Percentiles rank a stretch among this genome's conserved stretches.
These are phyloP conservation scores for Arthrobotrys megalospora DNA, from an alignment of 2,329 filamentous ascomycete genomes.

Conservation along the genomic window DNA sequence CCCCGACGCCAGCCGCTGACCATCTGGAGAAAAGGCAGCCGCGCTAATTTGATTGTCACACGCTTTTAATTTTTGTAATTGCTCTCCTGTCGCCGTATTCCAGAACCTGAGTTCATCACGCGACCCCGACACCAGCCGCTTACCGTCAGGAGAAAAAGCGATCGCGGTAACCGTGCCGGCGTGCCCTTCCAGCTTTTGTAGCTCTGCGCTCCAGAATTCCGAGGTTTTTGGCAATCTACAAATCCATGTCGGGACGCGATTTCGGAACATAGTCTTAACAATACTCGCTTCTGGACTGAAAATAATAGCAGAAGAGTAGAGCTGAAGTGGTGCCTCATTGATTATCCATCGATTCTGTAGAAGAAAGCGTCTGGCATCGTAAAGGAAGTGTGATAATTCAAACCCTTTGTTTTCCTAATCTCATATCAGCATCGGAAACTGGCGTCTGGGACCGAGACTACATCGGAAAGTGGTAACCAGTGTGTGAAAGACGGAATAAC, in stretches of 20 bases:
- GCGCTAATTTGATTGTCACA: background rate
- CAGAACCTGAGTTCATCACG: conserved; percentile 7
- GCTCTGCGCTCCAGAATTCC: conserved; percentile 6
- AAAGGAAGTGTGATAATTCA: background rate
- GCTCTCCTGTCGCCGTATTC: background rate
- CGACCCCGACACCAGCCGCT: background rate
- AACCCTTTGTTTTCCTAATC: conserved; percentile 12
- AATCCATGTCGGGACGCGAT: background rate
- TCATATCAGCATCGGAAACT: conserved; percentile 71
- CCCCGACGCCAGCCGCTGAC: background rate
- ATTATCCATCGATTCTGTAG: background rate
- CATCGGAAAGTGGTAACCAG: background rate
- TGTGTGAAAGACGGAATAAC: no score
- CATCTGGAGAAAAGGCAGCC: conserved; percentile 5
- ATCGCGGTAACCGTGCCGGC: background rate
- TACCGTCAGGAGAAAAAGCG: conserved; percentile 24
- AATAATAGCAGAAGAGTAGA: conserved; percentile 33
- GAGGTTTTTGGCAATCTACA: background rate
- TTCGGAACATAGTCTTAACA: conserved; percentile 8
- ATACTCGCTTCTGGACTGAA: conserved; percentile 29
- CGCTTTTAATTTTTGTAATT: no score
- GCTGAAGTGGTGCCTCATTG: conserved; percentile 28
- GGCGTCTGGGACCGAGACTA: no score
- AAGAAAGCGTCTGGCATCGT: background rate
- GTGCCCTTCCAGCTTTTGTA: background rate